phyloP scores from a whole-genome alignment of 1,284 basidiomycete species.

The Cerrena zonata region DNA sequence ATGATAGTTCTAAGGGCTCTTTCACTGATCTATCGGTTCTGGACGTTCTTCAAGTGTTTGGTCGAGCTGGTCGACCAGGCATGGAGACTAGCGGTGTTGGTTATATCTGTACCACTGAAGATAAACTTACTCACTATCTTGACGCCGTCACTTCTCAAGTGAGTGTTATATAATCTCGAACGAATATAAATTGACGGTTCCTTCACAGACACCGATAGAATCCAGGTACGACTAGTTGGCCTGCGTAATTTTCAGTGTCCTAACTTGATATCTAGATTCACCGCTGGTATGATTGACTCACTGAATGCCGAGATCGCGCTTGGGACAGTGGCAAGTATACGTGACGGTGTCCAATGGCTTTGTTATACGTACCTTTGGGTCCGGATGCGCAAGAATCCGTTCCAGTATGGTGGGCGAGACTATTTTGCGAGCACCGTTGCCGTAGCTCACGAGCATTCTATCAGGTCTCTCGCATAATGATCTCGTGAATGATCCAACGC shows the following conservation, averaged over 20 bases:
- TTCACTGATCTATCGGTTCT: slow-evolving; percentile 93
- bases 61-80: slow-evolving; percentile 94
- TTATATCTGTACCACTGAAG: slow-evolving; percentile 91
- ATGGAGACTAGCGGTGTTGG: slow-evolving; percentile 94
- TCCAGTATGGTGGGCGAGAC: slow-evolving; percentile 69
- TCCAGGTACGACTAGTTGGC: slow-evolving; percentile 66
- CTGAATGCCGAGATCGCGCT: slow-evolving; percentile 94
- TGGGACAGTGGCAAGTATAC: slow-evolving; percentile 85
- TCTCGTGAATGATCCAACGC: slow-evolving; percentile 75
- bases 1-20: slow-evolving; percentile 82
- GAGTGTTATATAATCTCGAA: slow-evolving; percentile 16
- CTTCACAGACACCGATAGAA: slow-evolving; percentile 82
- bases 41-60: slow-evolving; percentile 96
- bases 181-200: slow-evolving; percentile 6
- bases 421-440: too few relatives aligned
- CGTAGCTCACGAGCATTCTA: too few relatives aligned
- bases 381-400: slow-evolving; percentile 90
- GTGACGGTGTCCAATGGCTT: slow-evolving; percentile 91
- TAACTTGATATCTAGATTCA: slow-evolving; percentile 54
- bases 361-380: slow-evolving; percentile 98
- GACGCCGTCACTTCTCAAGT: slow-evolving; percentile 85
- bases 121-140: slow-evolving; percentile 91
- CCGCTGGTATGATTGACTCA: slow-evolving; percentile 81
- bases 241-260: neutral
- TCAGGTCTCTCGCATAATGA: too few relatives aligned